Evolutionary conservation across 345 rosid species (phyloP), one percentile per base, ranked within the genome.

Genomic region (Heritiera fomes): DNA sequence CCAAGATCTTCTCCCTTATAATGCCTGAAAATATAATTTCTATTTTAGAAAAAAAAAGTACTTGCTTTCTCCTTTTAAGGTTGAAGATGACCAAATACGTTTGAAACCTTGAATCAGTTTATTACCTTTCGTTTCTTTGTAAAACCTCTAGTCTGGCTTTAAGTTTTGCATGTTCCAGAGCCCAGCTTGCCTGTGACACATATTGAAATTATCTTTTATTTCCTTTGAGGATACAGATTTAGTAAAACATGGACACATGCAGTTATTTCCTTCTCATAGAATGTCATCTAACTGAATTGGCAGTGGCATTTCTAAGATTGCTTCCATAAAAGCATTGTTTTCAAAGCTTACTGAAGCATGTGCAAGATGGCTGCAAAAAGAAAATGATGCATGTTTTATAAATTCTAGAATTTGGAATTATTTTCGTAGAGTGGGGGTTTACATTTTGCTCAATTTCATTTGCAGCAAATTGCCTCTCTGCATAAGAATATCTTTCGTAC

Each of bases 1-100:
- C 89, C 95, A 70, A 96, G 88, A 68, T 91, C 96, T 79, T 96
- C 97, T 67, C 99, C 99, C 95, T 86, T 88, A 80, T 88, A 88
- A 82, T 96, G 87, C 92, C 99, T 96, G 81, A 72, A 86, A 49
- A 70, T 2, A 62, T 47, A 32, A 11, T 34, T 52, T 53, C n/a
- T 3, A 34, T 72, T 38, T 71, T 30, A 52, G 43, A 9, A 15
- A 46, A 23, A 18, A n/a, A 56, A 18, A 20, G 38, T 38, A 17
- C 41, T 41, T 71, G 6, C 14, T 32, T 13, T 7, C 20, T 55
- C 6, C 14, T 15, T 73, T 30, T 17, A 4, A 73, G 41, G 59
- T 55, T 73, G 30, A 50, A 53, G 13, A 11, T 40, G 30, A 55
- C n/a, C 65, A 30, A 15, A 45, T 45, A 3, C 30, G 5, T 58